Percentiles rank a stretch among this genome's conserved stretches.
Conservation (phyloP, 78 protist genomes). For the Parvularia atlantis region DNA sequence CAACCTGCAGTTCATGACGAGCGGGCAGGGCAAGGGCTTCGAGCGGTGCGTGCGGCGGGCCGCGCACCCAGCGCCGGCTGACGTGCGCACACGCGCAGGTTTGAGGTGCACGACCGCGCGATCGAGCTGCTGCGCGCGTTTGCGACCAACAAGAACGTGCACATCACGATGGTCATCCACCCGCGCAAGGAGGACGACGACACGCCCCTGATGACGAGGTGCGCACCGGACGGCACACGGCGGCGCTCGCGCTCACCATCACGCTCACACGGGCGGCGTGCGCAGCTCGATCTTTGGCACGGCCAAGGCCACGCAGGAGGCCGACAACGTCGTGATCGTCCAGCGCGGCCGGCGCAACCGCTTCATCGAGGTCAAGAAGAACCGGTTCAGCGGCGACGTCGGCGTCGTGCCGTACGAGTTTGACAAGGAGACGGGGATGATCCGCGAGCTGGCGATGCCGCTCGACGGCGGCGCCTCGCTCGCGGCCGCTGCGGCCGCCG, state of each 20-base stretch:
- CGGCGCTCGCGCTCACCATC: neutral
- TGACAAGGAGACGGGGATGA: constrained; percentile 46
- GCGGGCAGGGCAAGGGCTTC: constrained; percentile 25
- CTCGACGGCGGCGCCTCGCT: too few species aligned
- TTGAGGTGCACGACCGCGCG: constrained; percentile 46
- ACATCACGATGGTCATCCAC: constrained; percentile 67
- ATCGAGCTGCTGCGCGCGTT: constrained; percentile 51
- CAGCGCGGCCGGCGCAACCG: constrained; percentile 27
- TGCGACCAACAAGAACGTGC: constrained; percentile 67
- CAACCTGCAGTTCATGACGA: constrained; percentile 65
- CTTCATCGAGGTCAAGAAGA: constrained; percentile 58
- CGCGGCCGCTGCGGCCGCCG: too few species aligned
- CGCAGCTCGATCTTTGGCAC: constrained; percentile 64
- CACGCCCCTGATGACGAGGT: constrained; percentile 2
- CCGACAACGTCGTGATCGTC: constrained; percentile 73
- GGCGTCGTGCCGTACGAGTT: constrained; percentile 54
- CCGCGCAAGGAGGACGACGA: constrained; percentile 64
- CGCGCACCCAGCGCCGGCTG: too few species aligned
- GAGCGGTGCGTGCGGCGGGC: constrained; percentile 9
- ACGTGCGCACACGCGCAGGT: too few species aligned
- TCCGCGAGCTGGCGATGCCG: too few species aligned
- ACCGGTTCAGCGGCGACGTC: constrained; percentile 58
- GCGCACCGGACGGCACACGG: neutral
- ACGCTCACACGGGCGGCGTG: too few species aligned
- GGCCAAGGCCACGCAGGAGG: constrained; percentile 85